Evolutionary conservation across 441 rosid genomes (phyloP).

Genomic region (Brassica hybrid): DNA sequence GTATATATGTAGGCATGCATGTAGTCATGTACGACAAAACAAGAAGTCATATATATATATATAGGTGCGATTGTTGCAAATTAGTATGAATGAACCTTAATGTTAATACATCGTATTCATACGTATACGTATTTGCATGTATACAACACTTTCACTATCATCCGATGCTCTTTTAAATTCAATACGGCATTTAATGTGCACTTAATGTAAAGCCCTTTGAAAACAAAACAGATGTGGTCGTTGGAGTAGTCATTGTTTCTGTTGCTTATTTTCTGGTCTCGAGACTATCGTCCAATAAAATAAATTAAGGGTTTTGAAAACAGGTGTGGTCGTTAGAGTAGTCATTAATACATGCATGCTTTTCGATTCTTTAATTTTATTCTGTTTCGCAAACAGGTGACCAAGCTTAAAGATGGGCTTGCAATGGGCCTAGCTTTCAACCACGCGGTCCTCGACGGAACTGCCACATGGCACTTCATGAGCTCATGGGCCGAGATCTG

Average conservation of each 20-base stretch:
- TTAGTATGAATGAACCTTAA: too few species aligned
- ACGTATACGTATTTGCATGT: not conserved
- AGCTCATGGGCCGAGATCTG: slow-evolving; percentile 84
- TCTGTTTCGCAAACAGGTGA: slow-evolving; percentile 51
- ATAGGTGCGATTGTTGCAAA: too few species aligned
- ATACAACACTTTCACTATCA: not conserved
- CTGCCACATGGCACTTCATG: slow-evolving; percentile 96
- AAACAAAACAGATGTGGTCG: slow-evolving; percentile 27
- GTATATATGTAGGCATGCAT: not conserved
- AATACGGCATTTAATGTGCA: slow-evolving; percentile 27
- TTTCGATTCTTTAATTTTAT: not conserved
- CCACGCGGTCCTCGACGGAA: slow-evolving; percentile 86
- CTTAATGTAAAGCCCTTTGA: slow-evolving; percentile 12
- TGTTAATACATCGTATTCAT: not conserved
- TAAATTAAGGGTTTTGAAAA: not conserved
- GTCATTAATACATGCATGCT: not conserved
- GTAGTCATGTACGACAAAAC: not conserved
- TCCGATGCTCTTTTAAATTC: not conserved
- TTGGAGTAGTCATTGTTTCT: slow-evolving; percentile 28
- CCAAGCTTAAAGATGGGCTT: slow-evolving; percentile 82
- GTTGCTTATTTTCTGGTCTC: slow-evolving; percentile 25
- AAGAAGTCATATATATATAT: too few species aligned
- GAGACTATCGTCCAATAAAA: slow-evolving; percentile 20
- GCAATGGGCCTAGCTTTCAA: slow-evolving; percentile 91
- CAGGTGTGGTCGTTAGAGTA: not conserved